Percentiles rank a stretch among this genome's conserved stretches.
These are phyloP conservation scores for Selaginella tamariscina DNA, from an alignment of 75 land plant genomes.

Conservation along the genomic window DNA sequence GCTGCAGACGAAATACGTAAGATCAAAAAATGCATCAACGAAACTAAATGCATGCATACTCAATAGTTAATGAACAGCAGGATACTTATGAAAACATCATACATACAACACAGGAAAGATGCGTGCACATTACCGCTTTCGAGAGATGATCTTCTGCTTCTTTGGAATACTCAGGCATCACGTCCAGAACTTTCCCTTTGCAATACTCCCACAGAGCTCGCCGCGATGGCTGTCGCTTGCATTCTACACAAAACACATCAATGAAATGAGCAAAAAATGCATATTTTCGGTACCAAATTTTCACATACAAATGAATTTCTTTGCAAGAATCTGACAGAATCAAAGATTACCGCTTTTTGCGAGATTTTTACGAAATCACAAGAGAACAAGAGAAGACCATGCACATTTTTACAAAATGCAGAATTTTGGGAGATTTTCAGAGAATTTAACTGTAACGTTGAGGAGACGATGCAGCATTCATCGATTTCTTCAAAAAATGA, in stretches of 20 bases:
- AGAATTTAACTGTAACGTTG: too few species aligned
- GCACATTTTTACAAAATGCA: too few species aligned
- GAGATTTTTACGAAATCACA: too few species aligned
- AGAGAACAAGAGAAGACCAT: too few species aligned
- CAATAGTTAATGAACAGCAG: background rate
- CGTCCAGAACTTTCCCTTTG: constrained; percentile 81
- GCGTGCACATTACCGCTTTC: constrained; percentile 52
- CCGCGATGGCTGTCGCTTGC: constrained; percentile 43
- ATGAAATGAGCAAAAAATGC: background rate
- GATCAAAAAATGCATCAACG: background rate
- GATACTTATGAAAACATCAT: too few species aligned
- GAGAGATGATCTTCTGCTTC: constrained; percentile 95
- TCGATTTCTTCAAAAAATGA: too few species aligned
- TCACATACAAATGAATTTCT: too few species aligned
- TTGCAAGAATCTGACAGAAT: too few species aligned
- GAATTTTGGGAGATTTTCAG: too few species aligned
- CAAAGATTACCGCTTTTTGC: too few species aligned
- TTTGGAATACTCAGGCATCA: constrained; percentile 63
- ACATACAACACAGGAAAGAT: background rate
- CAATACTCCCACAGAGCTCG: constrained; percentile 70
- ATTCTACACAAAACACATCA: constrained; percentile 37
- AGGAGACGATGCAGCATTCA: too few species aligned
- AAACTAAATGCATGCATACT: background rate
- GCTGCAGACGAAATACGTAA: background rate
- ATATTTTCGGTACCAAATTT: too few species aligned